Evolutionary conservation across 441 rosid genomes (phyloP), one percentile per base, ranked within the genome.

Genomic region (Cnidoscolus chayamansa): DNA sequence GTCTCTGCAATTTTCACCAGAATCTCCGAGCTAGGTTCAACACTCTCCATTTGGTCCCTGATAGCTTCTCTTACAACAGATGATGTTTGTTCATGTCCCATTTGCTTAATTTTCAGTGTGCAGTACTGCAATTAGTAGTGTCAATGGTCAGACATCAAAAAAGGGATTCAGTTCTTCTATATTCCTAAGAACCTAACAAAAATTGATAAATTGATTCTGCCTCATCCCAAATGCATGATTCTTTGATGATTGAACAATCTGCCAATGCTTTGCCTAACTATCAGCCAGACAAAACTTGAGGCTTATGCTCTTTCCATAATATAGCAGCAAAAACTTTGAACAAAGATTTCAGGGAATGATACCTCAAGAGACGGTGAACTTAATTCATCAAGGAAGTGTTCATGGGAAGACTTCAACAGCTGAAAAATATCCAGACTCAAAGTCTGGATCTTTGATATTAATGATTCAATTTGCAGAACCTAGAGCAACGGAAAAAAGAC

Each of bases 281-380:
- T 50, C 57, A 48, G 68, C 15, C 49, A 78, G 60, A 67, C 13
- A 37, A 66, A 50, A 25, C 25, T 55, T 8, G 60, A 48, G 40
- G 25, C 40, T 16, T 31, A 30, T 31, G 19, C 67, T 69, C 20
- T 31, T 31, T 30, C 32, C 32, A 56, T 37, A 40, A 35, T 17
- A 59, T 58, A 48, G 6, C 9, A 10, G 31, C 62, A 64, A 56
- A 30, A 64, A 43, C 66, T 58, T 77, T 30, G 70, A 51, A 73
- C 59, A 56, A 35, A n/a, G 30, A 64, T 15, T 65, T 61, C 15
- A 13, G 30, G 53, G 31, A 48, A 40, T 65, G 49, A 73, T 87
- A 94, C 97, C 97, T 90, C 96, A 80, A 92, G 79, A 25, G 96
- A 84, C 71, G 86, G 78, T 63, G 90, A 86, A 82, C 86, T 84